phyloP scores from a whole-genome alignment of 2,329 filamentous ascomycete species.

The Lasiodiplodia theobromae region DNA sequence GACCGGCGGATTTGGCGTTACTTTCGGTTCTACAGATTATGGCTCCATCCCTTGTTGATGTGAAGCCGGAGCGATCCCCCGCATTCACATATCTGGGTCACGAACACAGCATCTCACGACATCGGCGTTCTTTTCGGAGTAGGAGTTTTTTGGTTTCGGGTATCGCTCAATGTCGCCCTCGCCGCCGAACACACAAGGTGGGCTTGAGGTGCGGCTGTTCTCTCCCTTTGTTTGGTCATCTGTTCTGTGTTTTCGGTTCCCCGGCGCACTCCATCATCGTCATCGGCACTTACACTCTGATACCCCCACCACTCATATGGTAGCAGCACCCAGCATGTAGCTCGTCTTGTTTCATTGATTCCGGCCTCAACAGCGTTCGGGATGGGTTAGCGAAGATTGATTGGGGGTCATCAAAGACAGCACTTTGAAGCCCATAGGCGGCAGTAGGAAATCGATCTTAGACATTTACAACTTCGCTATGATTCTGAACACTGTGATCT shows the following conservation, averaged over 20 bases:
- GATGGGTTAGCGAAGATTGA: conserved; percentile 27
- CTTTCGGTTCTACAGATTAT: conserved; percentile 21
- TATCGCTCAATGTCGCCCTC: conserved; percentile 1
- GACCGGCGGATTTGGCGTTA: conserved; percentile 22
- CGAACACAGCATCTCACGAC: conserved; percentile 28
- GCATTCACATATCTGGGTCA: conserved; percentile 26
- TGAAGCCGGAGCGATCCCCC: conserved; percentile 24
- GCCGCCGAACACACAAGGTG: not conserved
- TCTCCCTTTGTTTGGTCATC: conserved; percentile 20
- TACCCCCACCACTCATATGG: conserved; percentile 28
- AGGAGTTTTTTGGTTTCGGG: conserved; percentile 7
- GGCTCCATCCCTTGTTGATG: conserved; percentile 19
- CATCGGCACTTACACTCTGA: conserved; percentile 29
- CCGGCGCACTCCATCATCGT: conserved; percentile 24
- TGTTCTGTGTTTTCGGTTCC: conserved; percentile 13
- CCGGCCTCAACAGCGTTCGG: conserved; percentile 26
- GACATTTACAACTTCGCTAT: not conserved
- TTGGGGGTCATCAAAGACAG: conserved; percentile 21
- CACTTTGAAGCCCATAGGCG: conserved; percentile 20
- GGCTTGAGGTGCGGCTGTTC: conserved; percentile 9
- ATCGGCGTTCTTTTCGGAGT: conserved; percentile 24
- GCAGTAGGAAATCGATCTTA: conserved; percentile 23
- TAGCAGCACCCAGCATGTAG: conserved; percentile 27
- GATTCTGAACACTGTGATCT: conserved; percentile 3
- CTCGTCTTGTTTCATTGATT: conserved; percentile 28